Evolutionary conservation across 306 rosid species (phyloP).

Genomic region (Pterocarpus macrocarpus): DNA sequence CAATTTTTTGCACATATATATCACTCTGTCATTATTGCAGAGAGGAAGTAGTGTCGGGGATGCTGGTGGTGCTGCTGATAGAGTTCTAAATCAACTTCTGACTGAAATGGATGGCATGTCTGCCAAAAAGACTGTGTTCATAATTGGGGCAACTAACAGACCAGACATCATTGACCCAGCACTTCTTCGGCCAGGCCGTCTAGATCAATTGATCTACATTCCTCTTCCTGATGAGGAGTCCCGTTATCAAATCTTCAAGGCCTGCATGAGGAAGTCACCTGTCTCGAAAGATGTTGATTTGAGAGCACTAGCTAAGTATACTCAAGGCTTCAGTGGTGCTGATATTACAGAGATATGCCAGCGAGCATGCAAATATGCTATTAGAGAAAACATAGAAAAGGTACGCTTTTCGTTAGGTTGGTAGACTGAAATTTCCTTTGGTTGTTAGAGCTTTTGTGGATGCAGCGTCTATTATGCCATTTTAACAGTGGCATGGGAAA

Average conservation of each 20-base stretch:
- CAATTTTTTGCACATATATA: not conserved
- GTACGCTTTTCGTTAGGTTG: conserved; percentile 38
- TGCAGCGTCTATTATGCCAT: conserved; percentile 15
- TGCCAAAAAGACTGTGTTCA: conserved; percentile 61
- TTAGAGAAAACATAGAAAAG: conserved; percentile 66
- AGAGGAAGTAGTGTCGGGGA: conserved; percentile 66
- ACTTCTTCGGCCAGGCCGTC: conserved; percentile 66
- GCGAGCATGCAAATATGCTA: conserved; percentile 67
- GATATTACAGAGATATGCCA: conserved; percentile 67
- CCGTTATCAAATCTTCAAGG: conserved; percentile 61
- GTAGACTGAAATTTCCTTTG: not conserved
- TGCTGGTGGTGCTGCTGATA: conserved; percentile 66
- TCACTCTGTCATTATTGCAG: conserved; percentile 41
- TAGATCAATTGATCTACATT: conserved; percentile 64
- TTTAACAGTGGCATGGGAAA: not conserved
- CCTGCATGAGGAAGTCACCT: conserved; percentile 68
- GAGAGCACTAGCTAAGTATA: conserved; percentile 56
- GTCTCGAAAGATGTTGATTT: conserved; percentile 60
- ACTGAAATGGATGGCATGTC: conserved; percentile 71
- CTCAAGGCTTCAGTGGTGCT: conserved; percentile 68
- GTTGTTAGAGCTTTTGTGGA: not conserved
- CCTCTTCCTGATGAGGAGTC: conserved; percentile 68
- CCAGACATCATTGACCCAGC: conserved; percentile 69
- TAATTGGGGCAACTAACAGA: conserved; percentile 67
- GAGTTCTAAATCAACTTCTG: conserved; percentile 65